Evolutionary conservation across 1,284 basidiomycete genomes (phyloP), one percentile per base, ranked within the genome.

Genomic region (Rhodotorula glutinis): DNA sequence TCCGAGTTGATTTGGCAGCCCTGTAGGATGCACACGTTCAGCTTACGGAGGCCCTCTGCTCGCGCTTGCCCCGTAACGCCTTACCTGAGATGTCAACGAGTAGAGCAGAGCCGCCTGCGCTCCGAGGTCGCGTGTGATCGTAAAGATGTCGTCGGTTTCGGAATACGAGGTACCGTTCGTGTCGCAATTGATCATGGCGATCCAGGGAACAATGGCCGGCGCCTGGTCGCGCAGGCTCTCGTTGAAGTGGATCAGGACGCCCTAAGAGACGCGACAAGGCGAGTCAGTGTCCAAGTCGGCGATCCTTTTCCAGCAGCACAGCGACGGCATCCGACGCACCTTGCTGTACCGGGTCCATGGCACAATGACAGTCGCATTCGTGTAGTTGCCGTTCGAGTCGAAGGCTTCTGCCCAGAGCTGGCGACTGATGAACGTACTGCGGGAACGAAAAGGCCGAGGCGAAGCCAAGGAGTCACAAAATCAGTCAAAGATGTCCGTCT

Each of bases 141-240:
- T 90, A 78, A 93, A 91, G 60, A 92, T 85, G 77, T 94, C 91
- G 57, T 80, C 75, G 7, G 83, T 80, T 71, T 81, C 76, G n/a
- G 76, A 65, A 60, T 74, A 78, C 23, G 84, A 81, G 8, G 88
- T 89, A 30, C 86, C 83, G 77, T 92, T 91, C 61, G 77, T 76
- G 75, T 92, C 91, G 77, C 91, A 94, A 17, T 85, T 85, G 55
- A 94, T 85, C 73, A 92, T 84, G 8, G 92, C 91, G 70, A 94
- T 89, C 90, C 91, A 94, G 11, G 91, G 91, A 0, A 91, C 90
- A 2, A 80, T 65, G 0, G 79, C 77, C 0, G 79, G 83, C 17
- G 67, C 66, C 43, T 65, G 54, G 23, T 62, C 61, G 19, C 71
- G 65, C 59, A 75, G 69, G 19, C 63, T 46, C 43, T 76, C 76